Base-by-base conservation (phyloP, 768 basidiomycete species). In the Rhodotorula toruloides region DNA sequence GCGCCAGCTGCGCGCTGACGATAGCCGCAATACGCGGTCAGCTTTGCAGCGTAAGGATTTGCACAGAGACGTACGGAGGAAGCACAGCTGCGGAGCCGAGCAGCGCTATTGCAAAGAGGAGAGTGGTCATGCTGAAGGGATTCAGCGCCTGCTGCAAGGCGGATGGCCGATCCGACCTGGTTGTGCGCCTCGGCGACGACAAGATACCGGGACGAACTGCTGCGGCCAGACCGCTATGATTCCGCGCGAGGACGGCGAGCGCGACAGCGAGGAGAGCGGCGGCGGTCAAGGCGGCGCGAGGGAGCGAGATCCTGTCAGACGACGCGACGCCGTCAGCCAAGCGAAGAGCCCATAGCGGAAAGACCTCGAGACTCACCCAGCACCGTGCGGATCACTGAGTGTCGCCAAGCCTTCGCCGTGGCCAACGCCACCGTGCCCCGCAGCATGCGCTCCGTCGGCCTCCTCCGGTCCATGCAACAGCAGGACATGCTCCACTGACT, bases 401-500 rank as follows among this genome's bases (percentile, higher is more conserved):
- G 29, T n/a, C 0, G 32, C 61, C 1, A 54, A 29, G 29, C 58
- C 63, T 22, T 72, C 67, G 8, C 71, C 73, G 43, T 73, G 73
- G 7, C 71, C 73, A 42, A 72, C 72, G 2, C 61, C 53, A 6
- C 72, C 74, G 49, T 75, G 74, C 5, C 70, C 70, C 2, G 63
- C n/a, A 0, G 71, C 74, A 42, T 75, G 73, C 11, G 58, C 66
- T 6, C 70, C 67, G 11, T 52, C 61, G 19, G 32, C 31, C 42
- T 71, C 60, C 12, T 40, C 32, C 36, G 65, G 55, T 7, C 55
- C 63, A 39, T 74, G 73, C 9, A 73, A 47, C 8, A 97, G 81
- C 22, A 99, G 76, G 46, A 96, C 77, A 78, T 94, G 92, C 78
- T 99, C 94, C 8, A 98, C 82, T 1, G 92, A 89, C 81, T 99